Base-by-base conservation (phyloP, 1,139 yeast species). In the Ashbya aceris region DNA sequence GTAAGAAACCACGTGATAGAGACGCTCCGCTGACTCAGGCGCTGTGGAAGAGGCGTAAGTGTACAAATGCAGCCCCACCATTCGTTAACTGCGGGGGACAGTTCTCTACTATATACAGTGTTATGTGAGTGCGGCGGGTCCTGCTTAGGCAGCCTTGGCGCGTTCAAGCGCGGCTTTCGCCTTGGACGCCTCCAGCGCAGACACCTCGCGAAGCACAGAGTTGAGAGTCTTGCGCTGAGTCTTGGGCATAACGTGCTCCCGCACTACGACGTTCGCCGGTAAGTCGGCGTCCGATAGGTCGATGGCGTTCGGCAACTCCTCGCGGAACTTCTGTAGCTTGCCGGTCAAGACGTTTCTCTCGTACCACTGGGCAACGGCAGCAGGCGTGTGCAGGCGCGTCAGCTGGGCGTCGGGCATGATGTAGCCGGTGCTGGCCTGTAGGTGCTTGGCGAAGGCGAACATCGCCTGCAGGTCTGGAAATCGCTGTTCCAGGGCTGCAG, bases 221-320 rank as follows among this genome's bases (percentile, higher is more conserved):
- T 66, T 69, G 54, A 68, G 65, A 43, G 64, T 66, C 50, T 64
- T 55, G 49, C 65, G 65, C 52, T 68, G 69, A 39, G 62, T 61
- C 48, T 55, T 56, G 40, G 65, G 60, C 46, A 68, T 64, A 39
- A 69, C 67, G 44, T 62, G 65, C 11, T 66, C 67, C n/a, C 68
- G 64, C 27, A 77, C 54, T 17, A 64, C 61, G 42, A 79, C 65
- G 55, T 77, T 78, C 36, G 78, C 74, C 20, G 62, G 64, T 47
- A 68, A 75, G 12, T 67, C 68, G 28, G 64, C 57, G 14, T 66
- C 62, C 47, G 76, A 71, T 51, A 85, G 66, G 61, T 82, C 76
- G 41, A 86, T 75, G 34, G 86, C 91, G 49, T 83, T 76, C 23
- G 95, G 93, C 58, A 77, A 76, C 56, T 80, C 72, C 61, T 83